Base-by-base conservation (phyloP, 108 stramenopile species). In the Mediolabrus comicus region DNA sequence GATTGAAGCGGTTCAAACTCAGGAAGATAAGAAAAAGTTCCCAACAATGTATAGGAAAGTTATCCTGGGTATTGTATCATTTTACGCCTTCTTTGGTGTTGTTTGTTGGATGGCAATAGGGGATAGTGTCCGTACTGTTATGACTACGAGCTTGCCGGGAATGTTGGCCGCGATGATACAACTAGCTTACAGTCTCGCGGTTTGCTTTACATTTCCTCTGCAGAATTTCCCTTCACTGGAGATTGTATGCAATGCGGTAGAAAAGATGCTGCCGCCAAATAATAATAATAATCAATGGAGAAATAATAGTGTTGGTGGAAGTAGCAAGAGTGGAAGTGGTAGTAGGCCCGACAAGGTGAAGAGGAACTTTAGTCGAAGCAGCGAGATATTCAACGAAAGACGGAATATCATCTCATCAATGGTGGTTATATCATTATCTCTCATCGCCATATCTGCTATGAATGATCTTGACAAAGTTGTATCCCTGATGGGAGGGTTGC, bases 161-260 rank as follows among this genome's bases (percentile, higher is more conserved):
- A 70, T 14, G 8, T 12, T 81, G 24, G 85, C 88, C 16, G 85
- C 84, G 12, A 81, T 69, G 12, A 82, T 90, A 8, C 89, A 90
- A 61, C 53, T 90, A 28, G 86, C 84, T 11, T 90, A 90, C 64
- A 82, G 80, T 26, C 32, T 87, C 2, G 89, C 89, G 3, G 89
- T 90, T 4, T 63, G 85, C 14, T 86, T 90, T 38, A 87, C 89
- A 1, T 91, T 91, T 73, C 90, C 90, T 33, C 61, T 91, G 8
- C 90, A 91, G 67, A 75, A 77, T 66, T 91, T 87, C 60, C 90
- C 90, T 25, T 84, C 90, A 29, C 38, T 91, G 71, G 83, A 88
- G 72, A 82, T 91, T 46, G 64, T 80, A 4, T 73, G 69, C 36
- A 65, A 73, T 3, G 61, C 76, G 5, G 74, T 81, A 53, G 51